Conservation (phyloP, 352 stramenopile genomes). For the Pythium dissotocum region DNA sequence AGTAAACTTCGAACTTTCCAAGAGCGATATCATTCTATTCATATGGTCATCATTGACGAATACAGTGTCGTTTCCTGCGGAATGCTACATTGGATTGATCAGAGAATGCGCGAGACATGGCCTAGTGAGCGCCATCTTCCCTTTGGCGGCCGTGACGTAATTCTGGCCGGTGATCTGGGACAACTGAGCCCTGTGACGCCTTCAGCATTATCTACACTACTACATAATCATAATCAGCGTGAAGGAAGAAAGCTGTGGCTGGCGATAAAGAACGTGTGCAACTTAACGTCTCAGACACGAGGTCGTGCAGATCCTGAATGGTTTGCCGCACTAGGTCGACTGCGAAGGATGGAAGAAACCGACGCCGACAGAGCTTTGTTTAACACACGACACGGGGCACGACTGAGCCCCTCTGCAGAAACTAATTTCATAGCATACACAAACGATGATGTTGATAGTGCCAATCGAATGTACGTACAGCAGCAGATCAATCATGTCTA, state of each 20-base stretch:
- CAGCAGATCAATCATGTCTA: too few relatives aligned
- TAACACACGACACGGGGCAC: not conserved
- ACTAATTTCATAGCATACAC: not conserved
- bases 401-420: not conserved
- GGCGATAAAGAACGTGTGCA: not conserved
- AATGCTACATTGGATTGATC: conserved; percentile 23
- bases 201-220: too few relatives aligned
- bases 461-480: too few relatives aligned
- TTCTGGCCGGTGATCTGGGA: conserved; percentile 14
- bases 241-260: not conserved
- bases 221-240: too few relatives aligned
- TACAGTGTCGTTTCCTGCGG: conserved; percentile 15
- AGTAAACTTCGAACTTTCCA: not conserved
- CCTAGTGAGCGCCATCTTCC: not conserved
- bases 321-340: not conserved
- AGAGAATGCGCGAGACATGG: conserved; percentile 16
- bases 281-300: not conserved
- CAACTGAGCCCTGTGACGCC: conserved; percentile 12
- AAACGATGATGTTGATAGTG: not conserved
- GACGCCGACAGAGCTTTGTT: not conserved
- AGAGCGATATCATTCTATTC: conserved; percentile 3
- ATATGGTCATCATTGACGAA: conserved; percentile 17
- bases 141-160: conserved; percentile 16
- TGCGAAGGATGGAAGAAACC: not conserved
- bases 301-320: not conserved